phyloP scores from a whole-genome alignment of 2,329 filamentous ascomycete species.

The Penicillium vulpinum region DNA sequence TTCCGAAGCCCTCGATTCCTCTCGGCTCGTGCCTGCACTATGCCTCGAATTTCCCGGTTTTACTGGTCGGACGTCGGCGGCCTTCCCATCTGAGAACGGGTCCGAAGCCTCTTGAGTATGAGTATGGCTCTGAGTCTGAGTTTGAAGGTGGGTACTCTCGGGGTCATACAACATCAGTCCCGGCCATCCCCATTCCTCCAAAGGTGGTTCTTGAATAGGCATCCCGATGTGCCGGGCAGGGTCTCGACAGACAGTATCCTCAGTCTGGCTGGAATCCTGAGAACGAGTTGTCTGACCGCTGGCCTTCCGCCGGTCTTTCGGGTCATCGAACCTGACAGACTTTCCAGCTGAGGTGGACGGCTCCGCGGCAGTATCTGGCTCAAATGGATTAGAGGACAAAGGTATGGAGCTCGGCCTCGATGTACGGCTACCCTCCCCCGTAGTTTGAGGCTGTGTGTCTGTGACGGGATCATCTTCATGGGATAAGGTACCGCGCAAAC shows the following conservation, averaged over 20 bases:
- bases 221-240: slow-evolving; percentile 31
- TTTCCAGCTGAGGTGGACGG: neutral
- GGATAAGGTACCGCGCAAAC: slow-evolving; percentile 12
- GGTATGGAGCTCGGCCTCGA: neutral
- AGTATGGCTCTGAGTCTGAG: too few species aligned
- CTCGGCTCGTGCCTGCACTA: slow-evolving; percentile 9
- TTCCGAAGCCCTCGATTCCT: slow-evolving; percentile 1
- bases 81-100: slow-evolving; percentile 24
- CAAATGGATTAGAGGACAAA: slow-evolving; percentile 1
- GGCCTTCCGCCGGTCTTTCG: slow-evolving; percentile 28
- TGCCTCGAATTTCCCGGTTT: slow-evolving; percentile 9
- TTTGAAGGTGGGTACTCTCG: neutral
- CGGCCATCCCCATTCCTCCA: slow-evolving; percentile 12
- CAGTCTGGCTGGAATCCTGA: slow-evolving; percentile 34
- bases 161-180: slow-evolving; percentile 5
- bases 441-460: neutral
- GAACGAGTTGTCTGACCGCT: slow-evolving; percentile 37
- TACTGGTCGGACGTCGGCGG: neutral
- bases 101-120: slow-evolving; percentile 13
- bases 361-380: neutral
- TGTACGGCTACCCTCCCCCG: neutral
- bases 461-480: slow-evolving; percentile 9
- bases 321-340: neutral
- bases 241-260: slow-evolving; percentile 34
- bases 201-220: slow-evolving; percentile 18